Percentiles rank a stretch among this genome's conserved stretches.
Evolutionary conservation across 169 alveolate genomes (phyloP).

Genomic region (Plasmodium fragile): DNA sequence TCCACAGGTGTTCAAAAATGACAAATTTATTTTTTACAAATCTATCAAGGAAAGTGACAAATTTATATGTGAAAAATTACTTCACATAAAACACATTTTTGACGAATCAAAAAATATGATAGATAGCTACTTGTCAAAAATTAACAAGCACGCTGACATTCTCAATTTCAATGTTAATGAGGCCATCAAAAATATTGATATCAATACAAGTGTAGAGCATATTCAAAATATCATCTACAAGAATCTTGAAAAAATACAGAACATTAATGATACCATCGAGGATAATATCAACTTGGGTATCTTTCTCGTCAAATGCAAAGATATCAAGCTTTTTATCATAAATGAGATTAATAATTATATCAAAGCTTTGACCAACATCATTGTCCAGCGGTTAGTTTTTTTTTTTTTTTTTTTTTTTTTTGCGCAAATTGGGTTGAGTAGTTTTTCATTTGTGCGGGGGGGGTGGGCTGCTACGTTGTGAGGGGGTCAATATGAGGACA

Average conservation of each 20-base stretch:
- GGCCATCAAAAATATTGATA: slow-evolving; percentile 68
- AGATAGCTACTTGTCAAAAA: slow-evolving; percentile 54
- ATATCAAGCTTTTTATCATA: slow-evolving; percentile 63
- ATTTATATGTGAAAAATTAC: slow-evolving; percentile 59
- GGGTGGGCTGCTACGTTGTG: background rate
- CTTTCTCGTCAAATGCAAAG: slow-evolving; percentile 49
- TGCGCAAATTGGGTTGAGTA: background rate
- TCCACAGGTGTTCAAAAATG: slow-evolving; percentile 74
- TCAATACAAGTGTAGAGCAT: slow-evolving; percentile 74
- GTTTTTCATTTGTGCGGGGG: background rate
- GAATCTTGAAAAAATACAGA: slow-evolving; percentile 66
- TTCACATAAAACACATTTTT: slow-evolving; percentile 30
- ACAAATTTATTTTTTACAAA: slow-evolving; percentile 66
- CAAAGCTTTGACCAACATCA: slow-evolving; percentile 54
- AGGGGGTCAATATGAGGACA: background rate
- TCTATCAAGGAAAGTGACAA: slow-evolving; percentile 67
- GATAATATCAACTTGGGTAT: slow-evolving; percentile 65
- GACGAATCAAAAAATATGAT: slow-evolving; percentile 54
- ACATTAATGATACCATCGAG: slow-evolving; percentile 64
- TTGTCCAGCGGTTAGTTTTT: slow-evolving; percentile 60
- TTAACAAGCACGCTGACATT: slow-evolving; percentile 62
- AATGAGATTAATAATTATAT: slow-evolving; percentile 60
- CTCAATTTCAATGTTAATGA: slow-evolving; percentile 70
- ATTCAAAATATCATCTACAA: slow-evolving; percentile 64
- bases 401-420: too few relatives aligned